A percentile compares a stretch with the other conserved stretches of the same genome.
Evolutionary conservation across 2,329 filamentous ascomycete genomes (phyloP).

Genomic region (Scopulariopsis brevicaulis): DNA sequence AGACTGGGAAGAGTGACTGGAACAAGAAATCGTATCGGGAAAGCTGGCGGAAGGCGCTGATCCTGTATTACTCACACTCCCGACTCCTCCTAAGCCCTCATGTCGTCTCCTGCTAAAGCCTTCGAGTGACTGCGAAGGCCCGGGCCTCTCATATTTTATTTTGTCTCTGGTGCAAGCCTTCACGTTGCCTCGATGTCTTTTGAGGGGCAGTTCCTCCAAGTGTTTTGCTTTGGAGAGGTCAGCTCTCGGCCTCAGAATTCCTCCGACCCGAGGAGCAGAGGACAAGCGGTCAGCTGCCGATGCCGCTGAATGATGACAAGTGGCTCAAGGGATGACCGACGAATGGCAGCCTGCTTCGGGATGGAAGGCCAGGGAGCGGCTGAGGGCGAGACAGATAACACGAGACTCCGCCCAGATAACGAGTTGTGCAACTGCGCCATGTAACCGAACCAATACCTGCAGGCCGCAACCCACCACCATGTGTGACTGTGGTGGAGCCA

Average conservation of each 20-base stretch:
- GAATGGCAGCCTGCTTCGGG: not conserved
- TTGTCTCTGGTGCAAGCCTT: too few species aligned
- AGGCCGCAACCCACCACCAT: not conserved
- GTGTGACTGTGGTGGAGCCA: not conserved
- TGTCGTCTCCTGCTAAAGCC: too few species aligned
- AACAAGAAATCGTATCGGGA: too few species aligned
- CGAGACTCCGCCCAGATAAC: not conserved
- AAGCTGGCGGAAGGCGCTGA: too few species aligned
- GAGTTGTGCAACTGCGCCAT: not conserved
- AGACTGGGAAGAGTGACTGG: too few species aligned
- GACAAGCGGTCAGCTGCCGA: not conserved
- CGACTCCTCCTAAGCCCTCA: too few species aligned
- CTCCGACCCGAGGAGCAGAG: not conserved
- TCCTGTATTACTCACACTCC: too few species aligned
- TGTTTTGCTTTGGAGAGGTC: too few species aligned
- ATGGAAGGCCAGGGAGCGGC: not conserved
- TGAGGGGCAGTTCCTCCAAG: too few species aligned
- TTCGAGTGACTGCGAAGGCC: too few species aligned
- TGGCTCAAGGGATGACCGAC: not conserved
- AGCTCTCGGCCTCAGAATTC: not conserved
- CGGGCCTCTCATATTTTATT: too few species aligned
- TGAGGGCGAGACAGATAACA: not conserved
- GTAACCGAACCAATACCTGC: constrained; percentile 1
- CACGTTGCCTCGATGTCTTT: too few species aligned
- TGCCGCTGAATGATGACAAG: not conserved